phyloP scores from a whole-genome alignment of 306 rosid genomes.

The Citrullus mucosospermus region DNA sequence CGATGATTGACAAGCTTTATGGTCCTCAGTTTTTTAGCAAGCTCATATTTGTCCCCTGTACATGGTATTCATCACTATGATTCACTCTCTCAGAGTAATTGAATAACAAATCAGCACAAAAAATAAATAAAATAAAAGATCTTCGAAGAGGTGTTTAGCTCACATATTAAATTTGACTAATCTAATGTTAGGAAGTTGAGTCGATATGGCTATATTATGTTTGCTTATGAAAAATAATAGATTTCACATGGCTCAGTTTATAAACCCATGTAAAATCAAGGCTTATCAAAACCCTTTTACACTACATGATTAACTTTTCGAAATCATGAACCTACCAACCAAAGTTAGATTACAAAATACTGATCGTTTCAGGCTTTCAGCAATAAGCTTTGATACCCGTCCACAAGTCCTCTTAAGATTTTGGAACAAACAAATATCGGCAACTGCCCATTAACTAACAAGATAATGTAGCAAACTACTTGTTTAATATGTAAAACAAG shows the following conservation, averaged over 20 bases:
- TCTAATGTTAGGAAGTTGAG: neutral
- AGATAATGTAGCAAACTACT: neutral
- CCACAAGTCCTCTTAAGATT: neutral
- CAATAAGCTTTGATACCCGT: neutral
- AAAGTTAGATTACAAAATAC: neutral
- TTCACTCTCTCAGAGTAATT: neutral
- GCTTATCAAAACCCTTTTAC: neutral
- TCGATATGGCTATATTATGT: neutral
- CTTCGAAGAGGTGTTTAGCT: neutral
- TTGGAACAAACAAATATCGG: neutral
- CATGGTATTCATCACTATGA: neutral
- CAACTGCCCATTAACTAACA: neutral
- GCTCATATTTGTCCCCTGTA: slow-evolving; percentile 84
- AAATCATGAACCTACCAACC: neutral
- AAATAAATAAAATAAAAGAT: neutral
- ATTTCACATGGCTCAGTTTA: neutral
- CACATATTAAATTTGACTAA: neutral
- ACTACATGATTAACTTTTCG: neutral
- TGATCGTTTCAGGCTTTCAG: neutral
- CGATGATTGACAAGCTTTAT: slow-evolving; percentile 83
- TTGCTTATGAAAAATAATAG: neutral
- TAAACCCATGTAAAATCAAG: neutral
- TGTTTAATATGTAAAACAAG: neutral
- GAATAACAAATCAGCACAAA: neutral
- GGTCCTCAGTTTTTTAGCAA: slow-evolving; percentile 53